These are phyloP conservation scores for Wickerhamomyces sp. DNA, from an alignment of 1,139 yeast genomes.

Conservation along the genomic window DNA sequence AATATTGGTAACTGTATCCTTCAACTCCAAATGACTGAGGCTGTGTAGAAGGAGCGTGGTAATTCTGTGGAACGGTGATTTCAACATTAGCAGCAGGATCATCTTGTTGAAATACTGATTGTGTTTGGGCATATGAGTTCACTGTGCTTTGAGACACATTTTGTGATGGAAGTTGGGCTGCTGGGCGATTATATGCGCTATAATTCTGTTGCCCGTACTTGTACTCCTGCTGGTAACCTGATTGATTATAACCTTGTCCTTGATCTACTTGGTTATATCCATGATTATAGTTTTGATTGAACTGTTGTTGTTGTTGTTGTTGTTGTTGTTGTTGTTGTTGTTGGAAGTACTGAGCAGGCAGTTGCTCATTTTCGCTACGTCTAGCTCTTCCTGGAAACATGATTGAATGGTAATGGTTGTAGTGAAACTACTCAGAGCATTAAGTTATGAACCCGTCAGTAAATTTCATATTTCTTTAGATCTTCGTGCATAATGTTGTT, in stretches of 20 bases:
- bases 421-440: no score
- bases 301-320: conserved; percentile 2
- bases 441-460: no score
- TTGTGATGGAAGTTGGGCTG: conserved; percentile 8
- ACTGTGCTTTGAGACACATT: conserved; percentile 8
- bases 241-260: conserved; percentile 12
- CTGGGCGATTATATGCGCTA: conserved; percentile 18
- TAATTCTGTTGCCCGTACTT: conserved; percentile 28
- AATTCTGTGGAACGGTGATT: conserved; percentile 11
- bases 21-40: conserved; percentile 30
- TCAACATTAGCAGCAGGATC: conserved; percentile 11
- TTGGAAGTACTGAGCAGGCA: conserved; percentile 10
- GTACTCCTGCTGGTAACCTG: conserved; percentile 20
- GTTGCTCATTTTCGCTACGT: conserved; percentile 7
- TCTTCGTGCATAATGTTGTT: no score
- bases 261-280: not conserved
- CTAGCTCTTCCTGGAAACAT: conserved; percentile 16
- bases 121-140: conserved; percentile 12
- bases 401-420: no score
- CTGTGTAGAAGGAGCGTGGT: conserved; percentile 27
- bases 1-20: conserved; percentile 50
- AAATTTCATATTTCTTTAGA: no score
- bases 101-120: conserved; percentile 16
- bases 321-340: conserved; percentile 4
- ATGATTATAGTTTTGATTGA: conserved; percentile 1